phyloP scores from a whole-genome alignment of 805 yeast species.

The Candida tammaniensis region DNA sequence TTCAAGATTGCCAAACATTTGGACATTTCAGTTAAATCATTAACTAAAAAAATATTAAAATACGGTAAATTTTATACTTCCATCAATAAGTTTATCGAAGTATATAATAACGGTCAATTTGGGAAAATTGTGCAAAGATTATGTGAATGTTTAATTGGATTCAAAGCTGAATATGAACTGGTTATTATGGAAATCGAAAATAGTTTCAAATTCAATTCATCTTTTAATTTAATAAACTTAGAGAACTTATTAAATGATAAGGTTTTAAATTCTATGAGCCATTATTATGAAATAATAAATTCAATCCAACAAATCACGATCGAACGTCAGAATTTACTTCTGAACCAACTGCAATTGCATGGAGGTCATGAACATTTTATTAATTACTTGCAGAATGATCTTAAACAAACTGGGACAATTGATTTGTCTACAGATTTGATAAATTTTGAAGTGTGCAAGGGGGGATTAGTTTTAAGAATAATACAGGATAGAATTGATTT shows the following conservation, averaged over 20 bases:
- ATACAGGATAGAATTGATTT: conserved; percentile 56
- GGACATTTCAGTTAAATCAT: conserved; percentile 70
- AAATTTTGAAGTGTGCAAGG: conserved; percentile 59
- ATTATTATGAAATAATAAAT: conserved; percentile 56
- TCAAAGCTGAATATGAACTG: conserved; percentile 23
- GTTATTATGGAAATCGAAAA: conserved; percentile 47
- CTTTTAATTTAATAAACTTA: conserved; percentile 58
- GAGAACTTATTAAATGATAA: conserved; percentile 36
- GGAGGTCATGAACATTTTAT: conserved; percentile 24
- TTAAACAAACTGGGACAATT: conserved; percentile 42
- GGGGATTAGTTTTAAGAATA: conserved; percentile 68
- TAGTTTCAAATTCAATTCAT: conserved; percentile 46
- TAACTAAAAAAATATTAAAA: conserved; percentile 58
- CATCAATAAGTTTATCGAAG: conserved; percentile 57
- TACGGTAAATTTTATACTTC: conserved; percentile 64
- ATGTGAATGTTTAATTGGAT: conserved; percentile 51
- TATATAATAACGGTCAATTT: conserved; percentile 50
- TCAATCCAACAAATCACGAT: conserved; percentile 49
- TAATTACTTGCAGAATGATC: conserved; percentile 38
- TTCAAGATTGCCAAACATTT: conserved; percentile 68
- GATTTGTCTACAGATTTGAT: conserved; percentile 50
- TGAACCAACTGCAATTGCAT: conserved; percentile 8
- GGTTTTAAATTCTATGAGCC: conserved; percentile 37
- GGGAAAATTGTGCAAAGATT: conserved; percentile 78
- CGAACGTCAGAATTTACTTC: no score